Conservation (phyloP, 1,284 basidiomycete species). For the Papiliotrema laurentii region DNA sequence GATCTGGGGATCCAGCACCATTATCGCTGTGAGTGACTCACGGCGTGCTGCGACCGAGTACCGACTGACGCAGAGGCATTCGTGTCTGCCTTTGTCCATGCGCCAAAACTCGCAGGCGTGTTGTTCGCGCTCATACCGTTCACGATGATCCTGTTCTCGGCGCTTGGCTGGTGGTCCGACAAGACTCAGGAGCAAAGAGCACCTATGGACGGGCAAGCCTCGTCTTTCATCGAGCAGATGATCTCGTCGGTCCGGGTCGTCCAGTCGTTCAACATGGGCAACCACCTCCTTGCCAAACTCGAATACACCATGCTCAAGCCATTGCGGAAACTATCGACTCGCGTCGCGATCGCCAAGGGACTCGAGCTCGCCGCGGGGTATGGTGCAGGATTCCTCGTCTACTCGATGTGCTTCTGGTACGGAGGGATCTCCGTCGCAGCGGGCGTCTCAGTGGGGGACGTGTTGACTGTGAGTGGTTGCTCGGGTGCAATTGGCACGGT, state of each 20-base stretch:
- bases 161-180: constrained; percentile 37
- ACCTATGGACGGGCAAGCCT: constrained; percentile 43
- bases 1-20: constrained; percentile 36
- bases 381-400: constrained; percentile 23
- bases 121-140: constrained; percentile 47
- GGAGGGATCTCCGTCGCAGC: constrained; percentile 25
- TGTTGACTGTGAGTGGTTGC: constrained; percentile 22
- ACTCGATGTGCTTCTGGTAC: constrained; percentile 30
- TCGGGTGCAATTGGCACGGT: no score
- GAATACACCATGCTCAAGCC: constrained; percentile 38
- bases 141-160: constrained; percentile 32
- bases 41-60: not conserved
- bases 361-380: constrained; percentile 31
- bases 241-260: constrained; percentile 47
- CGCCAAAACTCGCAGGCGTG: constrained; percentile 47
- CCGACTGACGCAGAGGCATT: constrained; percentile 17
- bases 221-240: constrained; percentile 48
- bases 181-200: constrained; percentile 30
- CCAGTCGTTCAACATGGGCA: constrained; percentile 46
- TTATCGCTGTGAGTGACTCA: constrained; percentile 27
- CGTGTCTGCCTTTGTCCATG: constrained; percentile 44
- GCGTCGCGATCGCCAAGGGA: constrained; percentile 26
- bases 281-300: constrained; percentile 37
- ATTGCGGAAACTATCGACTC: constrained; percentile 34
- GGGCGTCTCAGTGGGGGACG: constrained; percentile 20